These are phyloP conservation scores for Nepenthes mirabilis DNA, from an alignment of 148 eudicot genomes.

Conservation along the genomic window DNA sequence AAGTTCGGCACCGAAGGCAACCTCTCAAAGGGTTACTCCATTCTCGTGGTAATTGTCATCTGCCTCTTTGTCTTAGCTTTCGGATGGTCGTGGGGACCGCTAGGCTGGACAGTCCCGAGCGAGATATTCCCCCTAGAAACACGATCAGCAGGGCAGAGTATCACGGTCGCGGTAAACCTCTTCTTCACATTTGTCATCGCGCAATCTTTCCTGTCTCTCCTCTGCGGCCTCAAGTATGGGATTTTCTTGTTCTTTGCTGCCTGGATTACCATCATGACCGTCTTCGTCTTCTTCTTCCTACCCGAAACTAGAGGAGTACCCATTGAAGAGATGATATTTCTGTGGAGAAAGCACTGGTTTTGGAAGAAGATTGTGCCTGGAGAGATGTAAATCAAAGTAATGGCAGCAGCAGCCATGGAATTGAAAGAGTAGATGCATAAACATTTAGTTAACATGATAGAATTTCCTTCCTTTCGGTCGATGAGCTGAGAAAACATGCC, in stretches of 20 bases:
- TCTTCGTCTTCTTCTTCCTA: slow-evolving; percentile 50
- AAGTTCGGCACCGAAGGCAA: slow-evolving; percentile 44
- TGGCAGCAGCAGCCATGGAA: neutral
- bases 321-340: slow-evolving; percentile 64
- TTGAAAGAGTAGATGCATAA: neutral
- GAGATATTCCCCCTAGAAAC: slow-evolving; percentile 89
- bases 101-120: slow-evolving; percentile 89
- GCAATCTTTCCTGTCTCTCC: slow-evolving; percentile 56
- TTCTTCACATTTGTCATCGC: slow-evolving; percentile 79
- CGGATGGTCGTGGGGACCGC: slow-evolving; percentile 92
- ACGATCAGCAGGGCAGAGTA: slow-evolving; percentile 81
- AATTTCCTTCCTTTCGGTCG: too few species aligned
- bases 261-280: slow-evolving; percentile 56
- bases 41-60: slow-evolving; percentile 48
- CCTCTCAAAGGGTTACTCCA: slow-evolving; percentile 45
- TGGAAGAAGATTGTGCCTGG: slow-evolving; percentile 50
- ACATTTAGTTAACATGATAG: too few species aligned
- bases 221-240: slow-evolving; percentile 62
- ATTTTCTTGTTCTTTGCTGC: slow-evolving; percentile 68
- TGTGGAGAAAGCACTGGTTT: slow-evolving; percentile 69
- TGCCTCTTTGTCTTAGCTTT: slow-evolving; percentile 76
- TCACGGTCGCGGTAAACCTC: slow-evolving; percentile 76
- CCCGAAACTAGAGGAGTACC: slow-evolving; percentile 90
- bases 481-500: too few species aligned
- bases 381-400: slow-evolving; percentile 4